Evolutionary conservation across 768 basidiomycete species (phyloP), one percentile per base, ranked within the genome.

Genomic region (Leccinum fibrillosum): DNA sequence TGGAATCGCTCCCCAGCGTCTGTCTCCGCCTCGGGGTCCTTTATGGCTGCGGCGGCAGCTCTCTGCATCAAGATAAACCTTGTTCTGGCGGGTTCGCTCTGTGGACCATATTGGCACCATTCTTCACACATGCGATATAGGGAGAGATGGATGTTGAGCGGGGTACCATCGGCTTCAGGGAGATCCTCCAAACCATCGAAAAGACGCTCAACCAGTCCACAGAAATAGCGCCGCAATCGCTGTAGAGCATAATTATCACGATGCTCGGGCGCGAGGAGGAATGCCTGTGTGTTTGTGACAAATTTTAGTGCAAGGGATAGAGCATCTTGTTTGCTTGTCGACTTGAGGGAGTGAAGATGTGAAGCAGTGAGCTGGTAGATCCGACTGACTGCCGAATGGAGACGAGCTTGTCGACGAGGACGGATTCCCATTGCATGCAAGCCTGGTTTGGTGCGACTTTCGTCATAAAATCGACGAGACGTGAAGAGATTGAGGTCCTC

Each of bases 91-190:
- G 76, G 73, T 60, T 93, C 90, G 1, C 84, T 80, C 64, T 90
- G 86, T 30, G 85, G 81, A 5, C 92, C 94, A 49, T 89, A 78
- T 66, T 92, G 86, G 71, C 94, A 96, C 94, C 94, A 97, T 65
- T 94, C 92, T 72, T 95, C 92, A 63, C 92, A 94, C 39, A 93
- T 76, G 34, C 88, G 84, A 73, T 91, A 96, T 32, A 96, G 73
- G 3, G 87, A 81, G 7, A 94, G 79, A 66, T 92, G 85, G 76
- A 86, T 86, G 57, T 89, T 83, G 5, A 81, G 76, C 2, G 89
- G 86, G 53, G 90, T 83, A 67, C 86, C 80, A 53, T 94, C 92
- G 1, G 85, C 84, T 58, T 89, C 86, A 52, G 86, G 86, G 28
- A 92, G 76, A 34, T 78, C 79, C 3, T 86, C 81, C 30, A 90